Evolutionary conservation across 1,284 basidiomycete species (phyloP).

Genomic region (Golubevia pallescens): DNA sequence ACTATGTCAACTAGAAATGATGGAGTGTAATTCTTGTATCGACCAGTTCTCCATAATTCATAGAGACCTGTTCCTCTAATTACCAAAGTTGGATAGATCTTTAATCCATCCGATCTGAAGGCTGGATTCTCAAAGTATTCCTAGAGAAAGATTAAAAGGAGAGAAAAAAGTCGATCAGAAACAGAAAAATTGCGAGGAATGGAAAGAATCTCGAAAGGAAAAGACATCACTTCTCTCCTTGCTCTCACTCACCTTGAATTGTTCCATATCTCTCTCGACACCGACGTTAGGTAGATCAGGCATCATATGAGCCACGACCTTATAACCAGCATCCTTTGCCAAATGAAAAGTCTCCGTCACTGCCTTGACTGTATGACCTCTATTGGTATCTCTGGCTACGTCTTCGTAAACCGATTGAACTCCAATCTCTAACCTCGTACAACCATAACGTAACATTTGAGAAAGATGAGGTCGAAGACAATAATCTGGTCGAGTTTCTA

Average conservation of each 20-base stretch:
- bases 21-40: slow-evolving; percentile 62
- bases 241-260: slow-evolving; percentile 38
- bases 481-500: slow-evolving; percentile 63
- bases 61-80: slow-evolving; percentile 63
- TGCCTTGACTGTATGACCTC: slow-evolving; percentile 63
- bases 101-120: slow-evolving; percentile 61
- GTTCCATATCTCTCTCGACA: slow-evolving; percentile 62
- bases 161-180: background rate
- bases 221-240: background rate
- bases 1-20: slow-evolving; percentile 60
- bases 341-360: slow-evolving; percentile 63
- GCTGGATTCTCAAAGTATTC: slow-evolving; percentile 64
- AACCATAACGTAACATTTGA: slow-evolving; percentile 62
- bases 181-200: background rate
- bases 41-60: slow-evolving; percentile 61
- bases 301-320: slow-evolving; percentile 65
- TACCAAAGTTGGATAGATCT: slow-evolving; percentile 62
- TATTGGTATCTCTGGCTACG: slow-evolving; percentile 60
- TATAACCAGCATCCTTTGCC: slow-evolving; percentile 64
- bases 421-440: slow-evolving; percentile 62
- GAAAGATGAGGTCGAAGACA: slow-evolving; percentile 59
- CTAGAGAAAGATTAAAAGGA: background rate
- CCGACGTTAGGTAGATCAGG: slow-evolving; percentile 62
- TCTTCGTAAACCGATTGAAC: slow-evolving; percentile 64
- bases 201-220: background rate